Base-by-base conservation (phyloP, 2,329 filamentous ascomycete genomes). In the Thielaviopsis ethacetica region DNA sequence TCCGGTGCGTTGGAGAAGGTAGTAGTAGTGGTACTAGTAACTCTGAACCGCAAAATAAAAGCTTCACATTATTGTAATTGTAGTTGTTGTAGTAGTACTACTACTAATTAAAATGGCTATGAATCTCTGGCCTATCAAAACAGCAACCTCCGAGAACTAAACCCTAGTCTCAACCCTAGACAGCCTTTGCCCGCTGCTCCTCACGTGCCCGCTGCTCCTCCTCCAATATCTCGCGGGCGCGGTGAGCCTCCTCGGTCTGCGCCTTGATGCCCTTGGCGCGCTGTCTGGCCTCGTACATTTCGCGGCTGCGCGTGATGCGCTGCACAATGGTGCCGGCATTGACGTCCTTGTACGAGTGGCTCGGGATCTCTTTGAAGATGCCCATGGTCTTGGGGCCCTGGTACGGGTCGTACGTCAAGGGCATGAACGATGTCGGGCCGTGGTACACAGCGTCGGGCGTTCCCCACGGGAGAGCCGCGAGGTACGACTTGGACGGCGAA, bases 321-420 rank as follows among this genome's bases (percentile, higher is more conserved):
- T 86, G 81, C 54, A 98, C 91, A 65, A 98, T 97, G 65, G 93
- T 85, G 2, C 84, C 90, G 0, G 91, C 90, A 70, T 97, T 96
- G 63, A 97, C 90, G 62, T 90, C 79, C 63, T 87, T 80, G 69
- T 91, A 98, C 21, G 81, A 76, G 71, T 98, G 93, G 56, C 75
- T 71, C 12, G 80, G 80, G 50, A 95, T 84, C 68, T 95, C 82
- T 49, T 76, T 79, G 75, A 95, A 95, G 67, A 98, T 89, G 38
- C 85, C 85, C 76, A 95, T 82, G 54, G 78, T 75, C 71, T 91
- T 93, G 57, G 90, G 84, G 15, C 83, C 88, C 27, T 78, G 76
- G 72, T 97, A 96, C 1, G 87, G 86, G 67, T 91, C 86, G 68
- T 87, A 87, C 5, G 83, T 88, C 24, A 83, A 68, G 67, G 83